Evolutionary conservation across 345 rosid species (phyloP).

Genomic region (Pseudoturritis turrita): DNA sequence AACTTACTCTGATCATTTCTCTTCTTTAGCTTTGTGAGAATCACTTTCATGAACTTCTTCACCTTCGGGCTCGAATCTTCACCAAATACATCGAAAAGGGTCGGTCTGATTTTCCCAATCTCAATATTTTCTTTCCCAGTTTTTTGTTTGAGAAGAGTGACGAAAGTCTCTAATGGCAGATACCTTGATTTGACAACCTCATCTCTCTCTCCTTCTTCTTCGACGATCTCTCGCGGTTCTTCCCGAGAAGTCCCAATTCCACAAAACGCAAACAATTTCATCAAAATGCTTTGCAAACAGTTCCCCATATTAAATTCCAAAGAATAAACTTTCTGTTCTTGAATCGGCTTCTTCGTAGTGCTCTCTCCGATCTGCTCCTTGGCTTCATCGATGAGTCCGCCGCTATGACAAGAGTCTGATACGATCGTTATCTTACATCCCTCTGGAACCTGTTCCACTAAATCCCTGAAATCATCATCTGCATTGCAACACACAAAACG

Average conservation of each 20-base stretch:
- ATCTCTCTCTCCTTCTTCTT: neutral
- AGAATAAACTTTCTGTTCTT: slow-evolving; percentile 10
- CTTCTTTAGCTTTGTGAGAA: neutral
- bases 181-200: slow-evolving; percentile 21
- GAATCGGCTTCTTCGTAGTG: neutral
- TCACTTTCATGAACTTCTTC: slow-evolving; percentile 62
- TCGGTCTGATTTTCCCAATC: slow-evolving; percentile 19
- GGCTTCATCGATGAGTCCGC: slow-evolving; percentile 29
- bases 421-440: slow-evolving; percentile 22
- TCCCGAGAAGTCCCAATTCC: slow-evolving; percentile 38
- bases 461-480: slow-evolving; percentile 28
- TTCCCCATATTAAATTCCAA: slow-evolving; percentile 36
- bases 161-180: slow-evolving; percentile 12
- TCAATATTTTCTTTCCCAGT: slow-evolving; percentile 19
- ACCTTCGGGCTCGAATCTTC: slow-evolving; percentile 48
- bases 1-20: neutral
- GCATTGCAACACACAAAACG: neutral
- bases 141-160: slow-evolving; percentile 14
- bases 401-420: slow-evolving; percentile 32
- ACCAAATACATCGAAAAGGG: slow-evolving; percentile 12
- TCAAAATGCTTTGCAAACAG: slow-evolving; percentile 43
- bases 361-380: slow-evolving; percentile 33
- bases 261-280: slow-evolving; percentile 50
- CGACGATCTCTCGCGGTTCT: neutral
- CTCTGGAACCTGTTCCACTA: slow-evolving; percentile 22